Evolutionary conservation across 495 filamentous ascomycete genomes (phyloP), one percentile per base, ranked within the genome.

Genomic region (Xylona heveae): DNA sequence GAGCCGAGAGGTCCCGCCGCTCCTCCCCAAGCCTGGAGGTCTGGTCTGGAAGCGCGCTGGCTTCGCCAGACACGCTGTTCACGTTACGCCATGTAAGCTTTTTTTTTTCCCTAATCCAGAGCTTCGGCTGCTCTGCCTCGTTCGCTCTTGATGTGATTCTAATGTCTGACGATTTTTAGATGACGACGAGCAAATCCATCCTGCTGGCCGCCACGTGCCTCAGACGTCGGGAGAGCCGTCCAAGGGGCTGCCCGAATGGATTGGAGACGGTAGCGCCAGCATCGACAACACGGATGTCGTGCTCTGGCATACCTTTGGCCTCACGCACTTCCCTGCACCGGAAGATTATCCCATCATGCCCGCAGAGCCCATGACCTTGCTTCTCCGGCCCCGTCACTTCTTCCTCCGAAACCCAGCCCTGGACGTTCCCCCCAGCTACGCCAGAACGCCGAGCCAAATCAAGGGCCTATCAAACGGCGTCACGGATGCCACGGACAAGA

Each of bases 271-370:
- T n/a, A 57, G 53, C 25, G 67, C 58, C 41, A 70, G 58, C 23
- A 75, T 93, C 40, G 79, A 79, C 17, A 77, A 93, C 53, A 77
- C 71, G 5, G 78, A 95, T 51, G 52, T 92, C 15, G 85, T 95
- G 2, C 64, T 95, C 14, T 95, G 85, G 85, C 85, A 95, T 52
- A 95, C 85, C 0, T 95, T 93, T 44, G 85, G 85, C 19, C 57
- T 93, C 4, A 84, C 74, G 5, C 85, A 95, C 50, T 91, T 93
- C 62, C 84, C 85, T 0, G 53, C 80, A 1, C 83, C 83, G 0
- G 85, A 95, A 46, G 85, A 95, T 48, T 95, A 78, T 54, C 85
- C 85, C 19, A 62, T 95, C 42, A 95, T 95, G 85, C 85, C 83
- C 1, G 78, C 74, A 0, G 81, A 91, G 58, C 77, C 78, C 0